Evolutionary conservation across 2,329 filamentous ascomycete genomes (phyloP), one percentile per base, ranked within the genome.

Genomic region (Bipolaris sorokiniana): DNA sequence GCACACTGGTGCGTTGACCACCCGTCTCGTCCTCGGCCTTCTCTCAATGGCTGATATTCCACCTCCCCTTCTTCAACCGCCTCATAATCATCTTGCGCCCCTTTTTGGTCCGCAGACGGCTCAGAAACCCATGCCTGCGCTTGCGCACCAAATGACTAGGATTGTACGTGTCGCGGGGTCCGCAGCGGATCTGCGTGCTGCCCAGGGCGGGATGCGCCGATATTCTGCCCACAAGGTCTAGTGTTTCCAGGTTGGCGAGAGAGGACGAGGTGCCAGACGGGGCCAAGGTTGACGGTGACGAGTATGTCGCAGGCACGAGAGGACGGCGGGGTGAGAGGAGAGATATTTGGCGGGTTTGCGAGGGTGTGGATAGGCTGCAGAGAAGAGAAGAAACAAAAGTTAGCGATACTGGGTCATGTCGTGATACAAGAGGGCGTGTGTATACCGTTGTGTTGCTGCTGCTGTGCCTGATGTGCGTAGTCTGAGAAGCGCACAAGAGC

Each of bases 101-200:
- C 49, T 80, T 83, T 67, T 81, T 79, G 20, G 79, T 80, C 67
- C 78, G 78, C 59, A 86, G 62, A 65, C 86, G 73, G 9, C 81
- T 76, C 58, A 88, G 69, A 67, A 86, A 88, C 2, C 86, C 86
- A 75, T 86, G 83, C 65, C 86, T 79, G 61, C 86, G 79, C 77
- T 88, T 88, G 70, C 86, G 79, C 40, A 87, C 83, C 42, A 81
- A 69, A 61, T 87, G 83, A 48, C 82, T 86, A 9, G 85, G 85
- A 53, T 84, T 83, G 67, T 81, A 88, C 28, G 86, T 88, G 55
- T 82, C 76, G 61, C 86, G 79, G 26, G 80, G 81, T 2, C 77
- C 79, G 63, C 77, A 78, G 38, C 80, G 75, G 20, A 81, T 75
- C 64, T 81, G 79, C 22, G 74, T 68, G 34, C 71, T 61, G 9